Evolutionary conservation across 192 early-diverging fungal genomes (phyloP), one percentile per base, ranked within the genome.

Genomic region (Linnemannia hyalina): DNA sequence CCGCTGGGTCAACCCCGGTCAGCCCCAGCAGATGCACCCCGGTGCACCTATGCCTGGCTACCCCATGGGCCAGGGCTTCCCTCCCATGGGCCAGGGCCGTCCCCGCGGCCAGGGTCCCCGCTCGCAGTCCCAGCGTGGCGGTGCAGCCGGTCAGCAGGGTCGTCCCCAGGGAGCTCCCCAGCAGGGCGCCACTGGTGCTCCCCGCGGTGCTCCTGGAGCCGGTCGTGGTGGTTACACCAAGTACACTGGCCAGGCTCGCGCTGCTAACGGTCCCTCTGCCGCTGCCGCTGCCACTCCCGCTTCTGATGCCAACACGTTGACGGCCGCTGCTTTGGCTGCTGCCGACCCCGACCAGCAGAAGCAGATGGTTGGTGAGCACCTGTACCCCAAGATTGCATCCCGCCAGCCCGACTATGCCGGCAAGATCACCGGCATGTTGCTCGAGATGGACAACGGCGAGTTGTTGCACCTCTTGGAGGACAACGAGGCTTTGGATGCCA

Each of bases 351-450:
- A 97, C 65, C 91, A 95, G 78, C 97, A 99, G 91, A 99, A 99
- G 92, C 97, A 97, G 87, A 94, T 97, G 90, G 94, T 99, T 35
- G 99, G 99, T 79, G 98, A 99, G 92, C 93, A 94, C 68, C 92
- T 99, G 68, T 99, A 97, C 91, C 97, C 97, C 16, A 90, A 95
- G 63, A 97, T 99, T 76, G 86, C 88, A 63, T 76, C 87, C 26
- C 93, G 92, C 70, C 92, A 96, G 86, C 93, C 93, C 71, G 91
- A 94, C 41, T 89, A 92, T 76, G 97, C 98, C 74, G 97, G 97
- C 82, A 99, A 99, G 95, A 97, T 99, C 88, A 99, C 98, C 42
- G 99, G 99, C 77, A 99, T 99, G 98, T 92, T 98, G 75, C 92
- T 99, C 70, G 98, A 99, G 91, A 99, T 99, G 98, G 97, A 99